Base-by-base conservation (phyloP, 306 rosid species). In the Cicer bijugum region DNA sequence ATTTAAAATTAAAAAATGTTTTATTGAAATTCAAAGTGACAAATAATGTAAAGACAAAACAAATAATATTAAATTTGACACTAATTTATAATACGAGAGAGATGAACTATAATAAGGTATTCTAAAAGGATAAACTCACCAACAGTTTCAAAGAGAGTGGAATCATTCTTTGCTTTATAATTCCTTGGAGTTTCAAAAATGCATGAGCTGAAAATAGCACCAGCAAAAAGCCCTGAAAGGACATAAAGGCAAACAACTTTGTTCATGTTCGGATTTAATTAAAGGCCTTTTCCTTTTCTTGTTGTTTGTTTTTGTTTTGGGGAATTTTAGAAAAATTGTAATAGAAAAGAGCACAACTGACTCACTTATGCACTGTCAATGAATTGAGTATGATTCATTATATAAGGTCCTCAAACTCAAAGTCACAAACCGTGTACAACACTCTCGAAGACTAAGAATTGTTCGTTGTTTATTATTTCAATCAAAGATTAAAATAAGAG, bases 201-300 rank as follows among this genome's bases (percentile, higher is more conserved):
- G 70, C 71, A 45, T 58, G 76, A 82, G 67, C 56, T 72, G 55
- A 82, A 77, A 60, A 82, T 35, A 1, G 62, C 50, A 16, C 68
- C 82, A 12, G 68, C 76, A 16, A 72, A 57, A n/a, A 77, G 17
- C 48, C 85, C 82, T 42, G 65, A 51, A 59, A 72, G 57, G 55
- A 62, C 76, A 72, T 82, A 64, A 37, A 82, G n/a, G 33, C 67
- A 67, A 57, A 51, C 35, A 50, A 63, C 40, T 50, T 33, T 67
- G 42, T 77, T 43, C 79, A 72, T 67, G 28, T 48, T 66, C 19
- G 16, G 14, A 9, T 67, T 50, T 7, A n/a, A 9, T 67, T 50
- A 5, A n/a, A 45, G 44, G 50, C 8, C 60, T 43, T 42, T 63
- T 44, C 14, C 5, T 51, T 15, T 62, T 14, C 3, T 6, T 12